Evolutionary conservation across 2,329 filamentous ascomycete species (phyloP).

Genomic region (Paecilomyces variotii): DNA sequence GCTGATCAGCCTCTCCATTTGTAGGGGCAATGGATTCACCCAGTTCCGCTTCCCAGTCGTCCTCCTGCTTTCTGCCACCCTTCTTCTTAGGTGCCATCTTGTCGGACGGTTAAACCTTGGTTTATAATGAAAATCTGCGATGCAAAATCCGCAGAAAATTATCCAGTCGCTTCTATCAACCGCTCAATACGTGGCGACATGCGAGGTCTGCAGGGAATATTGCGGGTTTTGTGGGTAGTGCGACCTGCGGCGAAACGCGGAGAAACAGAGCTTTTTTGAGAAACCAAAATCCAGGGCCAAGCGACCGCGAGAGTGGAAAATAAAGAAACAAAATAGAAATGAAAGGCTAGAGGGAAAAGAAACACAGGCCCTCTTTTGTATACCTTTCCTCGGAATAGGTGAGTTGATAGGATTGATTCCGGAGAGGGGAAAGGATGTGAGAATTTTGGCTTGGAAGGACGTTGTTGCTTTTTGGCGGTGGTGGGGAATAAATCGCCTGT

Average conservation of each 20-base stretch:
- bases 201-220: not conserved
- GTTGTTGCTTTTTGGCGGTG: not conserved
- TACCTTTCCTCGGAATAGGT: not conserved
- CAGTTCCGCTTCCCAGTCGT: conserved; percentile 92
- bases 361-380: conserved; percentile 9
- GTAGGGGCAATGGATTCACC: conserved; percentile 59
- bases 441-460: not conserved
- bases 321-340: not conserved
- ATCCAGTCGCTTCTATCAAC: not conserved
- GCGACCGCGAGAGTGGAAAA: not conserved
- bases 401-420: not conserved
- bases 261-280: not conserved
- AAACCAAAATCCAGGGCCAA: not conserved
- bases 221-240: not conserved
- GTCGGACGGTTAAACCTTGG: not conserved
- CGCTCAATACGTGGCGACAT: not conserved
- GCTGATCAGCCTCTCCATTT: conserved; percentile 35
- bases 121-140: not conserved
- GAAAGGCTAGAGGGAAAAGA: not conserved
- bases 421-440: not conserved
- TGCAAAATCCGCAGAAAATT: not conserved
- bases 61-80: conserved; percentile 72
- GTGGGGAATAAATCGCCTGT: not conserved
- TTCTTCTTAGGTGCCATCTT: conserved; percentile 93
- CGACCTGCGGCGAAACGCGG: not conserved